Conservation (phyloP, 495 filamentous ascomycete genomes). For the Tetracladium setigerum region DNA sequence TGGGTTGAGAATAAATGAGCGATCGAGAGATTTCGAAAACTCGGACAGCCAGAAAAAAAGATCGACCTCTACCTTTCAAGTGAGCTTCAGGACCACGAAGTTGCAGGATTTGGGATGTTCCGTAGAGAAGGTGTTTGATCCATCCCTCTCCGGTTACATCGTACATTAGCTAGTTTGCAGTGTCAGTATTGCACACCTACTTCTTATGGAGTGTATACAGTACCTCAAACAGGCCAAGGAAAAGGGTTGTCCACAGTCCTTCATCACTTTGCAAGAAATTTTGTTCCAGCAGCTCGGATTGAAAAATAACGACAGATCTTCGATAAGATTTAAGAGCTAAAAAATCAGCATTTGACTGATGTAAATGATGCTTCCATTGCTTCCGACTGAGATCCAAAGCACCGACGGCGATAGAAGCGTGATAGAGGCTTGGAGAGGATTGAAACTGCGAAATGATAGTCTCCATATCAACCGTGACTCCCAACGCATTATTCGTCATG, state of each 20-base stretch:
- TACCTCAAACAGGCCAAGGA: constrained; percentile 18
- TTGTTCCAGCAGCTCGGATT: not conserved
- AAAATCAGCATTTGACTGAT: not conserved
- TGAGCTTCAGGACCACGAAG: constrained; percentile 6
- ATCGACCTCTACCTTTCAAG: not conserved
- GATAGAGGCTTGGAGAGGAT: constrained; percentile 3
- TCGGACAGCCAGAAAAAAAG: constrained; percentile 16
- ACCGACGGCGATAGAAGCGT: constrained; percentile 5
- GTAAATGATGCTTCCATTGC: not conserved
- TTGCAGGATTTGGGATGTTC: constrained; percentile 15
- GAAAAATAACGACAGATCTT: not conserved
- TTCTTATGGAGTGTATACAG: not conserved
- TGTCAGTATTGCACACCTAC: not conserved
- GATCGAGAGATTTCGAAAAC: constrained; percentile 14
- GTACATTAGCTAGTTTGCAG: constrained; percentile 11
- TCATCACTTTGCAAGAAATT: not conserved
- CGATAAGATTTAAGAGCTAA: constrained; percentile 6
- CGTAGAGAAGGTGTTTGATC: constrained; percentile 17
- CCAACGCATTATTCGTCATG: constrained; percentile 6
- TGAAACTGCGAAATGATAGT: constrained; percentile 2
- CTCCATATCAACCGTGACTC: not conserved
- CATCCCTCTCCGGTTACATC: constrained; percentile 18
- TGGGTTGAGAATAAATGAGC: constrained; percentile 9
- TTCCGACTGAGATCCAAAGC: constrained; percentile 8
- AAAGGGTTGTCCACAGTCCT: constrained; percentile 15